These are phyloP conservation scores for Schizosaccharomyces octosporus DNA, from an alignment of 805 yeast species.

Conservation along the genomic window DNA sequence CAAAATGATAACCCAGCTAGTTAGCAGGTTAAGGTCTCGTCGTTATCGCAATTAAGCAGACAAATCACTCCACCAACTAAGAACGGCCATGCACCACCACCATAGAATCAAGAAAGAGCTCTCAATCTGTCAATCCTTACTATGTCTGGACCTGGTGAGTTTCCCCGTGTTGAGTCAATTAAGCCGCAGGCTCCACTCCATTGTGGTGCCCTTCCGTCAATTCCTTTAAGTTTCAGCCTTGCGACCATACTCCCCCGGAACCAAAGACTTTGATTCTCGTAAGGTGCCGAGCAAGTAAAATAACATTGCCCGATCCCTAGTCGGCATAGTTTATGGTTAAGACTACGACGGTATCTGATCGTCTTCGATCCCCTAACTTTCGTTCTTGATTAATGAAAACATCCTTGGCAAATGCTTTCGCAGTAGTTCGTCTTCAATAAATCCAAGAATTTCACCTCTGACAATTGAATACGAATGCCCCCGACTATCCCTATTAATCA, in stretches of 20 bases:
- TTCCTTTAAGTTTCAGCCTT: no score
- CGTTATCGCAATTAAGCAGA: constrained; percentile 27
- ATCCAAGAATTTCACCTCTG: constrained; percentile 21
- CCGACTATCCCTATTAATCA: constrained; percentile 26
- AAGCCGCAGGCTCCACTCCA: no score
- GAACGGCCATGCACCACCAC: no score
- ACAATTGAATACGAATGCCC: constrained; percentile 23
- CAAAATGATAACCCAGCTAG: constrained; percentile 18
- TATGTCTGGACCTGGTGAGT: no score
- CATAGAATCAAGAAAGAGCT: no score
- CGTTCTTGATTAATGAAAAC: constrained; percentile 25
- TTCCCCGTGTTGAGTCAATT: no score
- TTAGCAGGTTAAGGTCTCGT: constrained; percentile 24
- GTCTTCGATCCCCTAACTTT: constrained; percentile 25
- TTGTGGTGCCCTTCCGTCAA: no score
- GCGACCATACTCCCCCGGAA: constrained; percentile 25
- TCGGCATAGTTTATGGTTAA: constrained; percentile 23
- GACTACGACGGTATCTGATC: constrained; percentile 24
- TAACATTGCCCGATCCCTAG: constrained; percentile 22
- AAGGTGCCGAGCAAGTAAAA: constrained; percentile 20
- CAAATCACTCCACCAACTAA: no score
- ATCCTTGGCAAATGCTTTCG: constrained; percentile 26
- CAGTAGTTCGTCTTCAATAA: constrained; percentile 24
- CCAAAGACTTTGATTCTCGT: constrained; percentile 22
- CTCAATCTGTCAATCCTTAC: no score